phyloP scores from a whole-genome alignment of 2,329 filamentous ascomycete species.

The Botrytis tulipae region DNA sequence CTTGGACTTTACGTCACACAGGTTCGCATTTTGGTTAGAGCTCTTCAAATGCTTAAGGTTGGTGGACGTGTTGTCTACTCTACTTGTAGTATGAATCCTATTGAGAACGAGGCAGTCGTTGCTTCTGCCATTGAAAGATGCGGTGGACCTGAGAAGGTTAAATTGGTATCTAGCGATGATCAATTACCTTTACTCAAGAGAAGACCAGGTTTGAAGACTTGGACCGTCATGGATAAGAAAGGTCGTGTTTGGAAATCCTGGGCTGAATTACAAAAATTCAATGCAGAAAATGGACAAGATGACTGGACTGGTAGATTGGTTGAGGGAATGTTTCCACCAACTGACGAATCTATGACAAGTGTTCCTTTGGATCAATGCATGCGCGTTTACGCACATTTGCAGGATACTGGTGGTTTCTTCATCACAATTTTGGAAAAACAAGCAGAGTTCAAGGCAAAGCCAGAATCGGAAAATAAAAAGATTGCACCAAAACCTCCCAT shows the following conservation, averaged over 20 bases:
- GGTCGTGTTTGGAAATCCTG: conserved; percentile 77
- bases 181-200: conserved; percentile 75
- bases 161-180: conserved; percentile 79
- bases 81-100: conserved; percentile 97
- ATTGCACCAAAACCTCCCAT: conserved; percentile 43
- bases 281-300: conserved; percentile 58
- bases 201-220: conserved; percentile 71
- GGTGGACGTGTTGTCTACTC: conserved; percentile 96
- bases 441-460: conserved; percentile 75
- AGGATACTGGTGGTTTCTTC: conserved; percentile 97
- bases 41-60: conserved; percentile 92
- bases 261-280: conserved; percentile 73
- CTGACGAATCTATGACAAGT: conserved; percentile 53
- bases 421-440: conserved; percentile 93
- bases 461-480: conserved; percentile 59
- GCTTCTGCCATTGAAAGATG: conserved; percentile 86
- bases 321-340: conserved; percentile 78
- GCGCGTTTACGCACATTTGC: conserved; percentile 89
- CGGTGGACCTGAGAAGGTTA: conserved; percentile 77
- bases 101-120: conserved; percentile 94
- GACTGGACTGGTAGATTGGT: conserved; percentile 65
- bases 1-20: conserved; percentile 86
- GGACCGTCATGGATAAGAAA: conserved; percentile 89
- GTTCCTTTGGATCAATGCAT: conserved; percentile 88
- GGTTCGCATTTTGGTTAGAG: conserved; percentile 83